phyloP scores from a whole-genome alignment of 306 rosid genomes.

The Vigna unguiculata region DNA sequence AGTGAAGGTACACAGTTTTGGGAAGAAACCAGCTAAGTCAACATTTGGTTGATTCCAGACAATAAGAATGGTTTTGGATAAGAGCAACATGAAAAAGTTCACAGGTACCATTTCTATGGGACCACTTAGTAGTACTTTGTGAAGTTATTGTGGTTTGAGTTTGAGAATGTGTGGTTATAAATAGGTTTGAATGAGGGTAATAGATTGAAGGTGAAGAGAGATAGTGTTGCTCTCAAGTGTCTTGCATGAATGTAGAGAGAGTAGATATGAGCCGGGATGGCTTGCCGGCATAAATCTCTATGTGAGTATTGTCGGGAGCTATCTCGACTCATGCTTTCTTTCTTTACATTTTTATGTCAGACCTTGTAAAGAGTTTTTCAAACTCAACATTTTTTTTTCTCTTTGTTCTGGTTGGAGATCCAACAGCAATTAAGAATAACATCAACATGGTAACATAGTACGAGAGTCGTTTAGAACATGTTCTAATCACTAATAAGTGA shows the following conservation, averaged over 20 bases:
- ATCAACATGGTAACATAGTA: too few relatives aligned
- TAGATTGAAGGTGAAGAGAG: not conserved
- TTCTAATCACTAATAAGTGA: not conserved
- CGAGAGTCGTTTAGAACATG: too few relatives aligned
- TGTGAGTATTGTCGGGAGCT: conserved; percentile 28
- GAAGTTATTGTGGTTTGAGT: not conserved
- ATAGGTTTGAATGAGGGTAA: conserved; percentile 6
- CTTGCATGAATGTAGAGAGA: conserved; percentile 44
- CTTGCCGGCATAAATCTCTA: conserved; percentile 43
- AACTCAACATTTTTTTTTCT: too few relatives aligned
- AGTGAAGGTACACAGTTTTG: not conserved
- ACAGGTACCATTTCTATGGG: too few relatives aligned
- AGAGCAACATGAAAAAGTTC: conserved; percentile 22
- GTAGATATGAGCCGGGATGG: conserved; percentile 54
- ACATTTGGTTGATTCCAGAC: conserved; percentile 39
- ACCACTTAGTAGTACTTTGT: too few relatives aligned
- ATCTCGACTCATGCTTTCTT: conserved; percentile 50
- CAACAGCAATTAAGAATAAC: too few relatives aligned
- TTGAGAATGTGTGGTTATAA: conserved; percentile 27
- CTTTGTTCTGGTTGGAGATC: too few relatives aligned
- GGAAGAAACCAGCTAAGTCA: conserved; percentile 30
- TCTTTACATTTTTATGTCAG: conserved; percentile 36
- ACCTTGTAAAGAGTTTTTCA: not conserved
- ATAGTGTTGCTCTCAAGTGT: conserved; percentile 13
- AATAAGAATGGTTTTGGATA: not conserved